These are phyloP conservation scores for Ricinus communis DNA, from an alignment of 345 rosid species.

Conservation along the genomic window DNA sequence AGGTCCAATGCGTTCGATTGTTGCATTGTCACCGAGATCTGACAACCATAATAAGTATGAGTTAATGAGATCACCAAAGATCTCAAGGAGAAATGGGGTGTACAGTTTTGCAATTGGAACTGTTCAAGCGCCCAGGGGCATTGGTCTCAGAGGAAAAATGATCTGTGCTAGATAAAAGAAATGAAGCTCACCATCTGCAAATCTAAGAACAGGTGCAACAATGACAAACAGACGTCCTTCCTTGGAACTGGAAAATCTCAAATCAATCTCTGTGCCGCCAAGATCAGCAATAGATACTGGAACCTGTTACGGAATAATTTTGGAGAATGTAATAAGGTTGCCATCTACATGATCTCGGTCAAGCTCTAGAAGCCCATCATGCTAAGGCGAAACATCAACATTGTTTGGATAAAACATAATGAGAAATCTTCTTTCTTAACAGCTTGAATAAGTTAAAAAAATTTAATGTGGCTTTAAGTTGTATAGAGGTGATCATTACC, in stretches of 20 bases:
- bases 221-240: slow-evolving; percentile 81
- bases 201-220: slow-evolving; percentile 94
- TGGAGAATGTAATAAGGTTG: too few species aligned
- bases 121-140: neutral
- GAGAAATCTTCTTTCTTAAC: neutral
- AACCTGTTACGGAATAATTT: slow-evolving; percentile 69
- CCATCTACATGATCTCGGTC: too few species aligned
- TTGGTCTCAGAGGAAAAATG: neutral
- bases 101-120: neutral
- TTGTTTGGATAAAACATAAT: neutral
- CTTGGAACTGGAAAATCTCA: slow-evolving; percentile 80
- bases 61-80: neutral
- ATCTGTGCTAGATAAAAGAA: neutral
- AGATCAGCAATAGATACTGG: slow-evolving; percentile 96
- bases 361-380: too few species aligned
- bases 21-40: slow-evolving; percentile 72
- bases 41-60: neutral
- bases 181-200: slow-evolving; percentile 67
- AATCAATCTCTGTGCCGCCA: slow-evolving; percentile 94
- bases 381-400: too few species aligned
- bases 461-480: neutral
- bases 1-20: slow-evolving; percentile 76
- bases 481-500: slow-evolving; percentile 36
- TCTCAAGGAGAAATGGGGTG: neutral
- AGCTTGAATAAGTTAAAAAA: neutral